Percentiles rank a stretch among this genome's conserved stretches.
phyloP scores from a whole-genome alignment of 495 filamentous ascomycete genomes.

The Pyrenopolyporus hunteri region DNA sequence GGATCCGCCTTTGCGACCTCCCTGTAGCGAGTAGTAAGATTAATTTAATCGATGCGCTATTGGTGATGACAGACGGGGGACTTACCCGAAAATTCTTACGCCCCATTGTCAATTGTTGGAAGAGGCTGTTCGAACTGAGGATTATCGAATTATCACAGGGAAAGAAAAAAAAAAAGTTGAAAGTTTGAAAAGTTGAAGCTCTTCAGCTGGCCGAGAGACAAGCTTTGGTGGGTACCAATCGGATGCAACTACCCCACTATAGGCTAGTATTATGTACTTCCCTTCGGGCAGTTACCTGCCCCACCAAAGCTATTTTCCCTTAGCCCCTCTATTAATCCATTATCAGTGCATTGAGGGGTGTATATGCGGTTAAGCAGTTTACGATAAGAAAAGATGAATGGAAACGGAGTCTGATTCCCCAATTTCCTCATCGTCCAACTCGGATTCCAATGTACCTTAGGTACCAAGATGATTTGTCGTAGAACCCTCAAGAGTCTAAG shows the following conservation, averaged over 20 bases:
- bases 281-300: constrained; percentile 15
- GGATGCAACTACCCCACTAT: constrained; percentile 26
- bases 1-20: constrained; percentile 39
- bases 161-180: constrained; percentile 2
- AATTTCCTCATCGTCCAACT: too few species aligned
- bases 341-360: constrained; percentile 3
- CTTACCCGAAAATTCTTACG: constrained; percentile 40
- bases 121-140: constrained; percentile 2
- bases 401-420: too few species aligned
- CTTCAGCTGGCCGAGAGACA: neutral
- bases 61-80: neutral
- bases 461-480: too few species aligned
- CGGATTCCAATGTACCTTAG: too few species aligned
- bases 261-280: too few species aligned
- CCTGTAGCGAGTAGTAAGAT: constrained; percentile 28
- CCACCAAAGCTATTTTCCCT: constrained; percentile 24
- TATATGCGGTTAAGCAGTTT: too few species aligned
- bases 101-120: constrained; percentile 36
- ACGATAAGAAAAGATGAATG: too few species aligned
- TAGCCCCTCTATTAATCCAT: neutral
- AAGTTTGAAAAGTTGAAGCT: constrained; percentile 22
- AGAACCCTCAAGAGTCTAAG: too few species aligned
- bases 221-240: constrained; percentile 15
- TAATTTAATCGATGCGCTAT: neutral
- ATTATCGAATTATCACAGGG: neutral